Base-by-base conservation (phyloP, 345 rosid species). In the Salix brachista region DNA sequence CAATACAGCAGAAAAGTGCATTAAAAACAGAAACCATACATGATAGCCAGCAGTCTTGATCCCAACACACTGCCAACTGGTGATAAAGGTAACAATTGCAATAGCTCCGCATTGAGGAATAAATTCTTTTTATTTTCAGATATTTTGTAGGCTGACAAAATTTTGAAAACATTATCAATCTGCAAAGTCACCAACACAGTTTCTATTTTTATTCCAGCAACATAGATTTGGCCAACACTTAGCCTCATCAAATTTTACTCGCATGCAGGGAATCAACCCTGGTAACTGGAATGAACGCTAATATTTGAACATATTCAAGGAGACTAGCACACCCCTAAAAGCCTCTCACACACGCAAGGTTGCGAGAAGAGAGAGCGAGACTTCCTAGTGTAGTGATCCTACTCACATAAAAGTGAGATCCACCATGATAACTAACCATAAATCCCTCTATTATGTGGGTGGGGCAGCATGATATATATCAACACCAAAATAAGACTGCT, bases 1-100 rank as follows among this genome's bases (percentile, higher is more conserved):
- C 88, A 88, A 78, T 17, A 70, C 62, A 16, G 34, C 80, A 73
- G 44, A 19, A 42, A 66, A 46, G 36, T 25, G 74, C 73, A 79
- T 77, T 48, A 71, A 34, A 21, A 19, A 37, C 66, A 37, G 70
- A 67, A 41, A 50, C 26, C 10, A 30, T 2, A 50, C 17, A 67
- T 64, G 4, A 52, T 30, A 32, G 44, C 21, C 64, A 28, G 34
- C 25, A 46, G 11, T 73, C 32, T 13, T 3, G 14, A 42, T 11
- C 10, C 46, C 14, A 42, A 1, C 46, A 42, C 46, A 42, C 46
- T 60, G 1, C 23, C 34, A 21, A 12, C 52, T 46, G 18, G 17
- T 46, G 52, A 19, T 46, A 46, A 14, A 5, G 50, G 6, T 12
- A 14, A 46, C 19, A 23, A 25, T 58, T 23, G 64, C 41, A 25